phyloP scores from a whole-genome alignment of 129 eudicot genomes.

The Artemisia annua region DNA sequence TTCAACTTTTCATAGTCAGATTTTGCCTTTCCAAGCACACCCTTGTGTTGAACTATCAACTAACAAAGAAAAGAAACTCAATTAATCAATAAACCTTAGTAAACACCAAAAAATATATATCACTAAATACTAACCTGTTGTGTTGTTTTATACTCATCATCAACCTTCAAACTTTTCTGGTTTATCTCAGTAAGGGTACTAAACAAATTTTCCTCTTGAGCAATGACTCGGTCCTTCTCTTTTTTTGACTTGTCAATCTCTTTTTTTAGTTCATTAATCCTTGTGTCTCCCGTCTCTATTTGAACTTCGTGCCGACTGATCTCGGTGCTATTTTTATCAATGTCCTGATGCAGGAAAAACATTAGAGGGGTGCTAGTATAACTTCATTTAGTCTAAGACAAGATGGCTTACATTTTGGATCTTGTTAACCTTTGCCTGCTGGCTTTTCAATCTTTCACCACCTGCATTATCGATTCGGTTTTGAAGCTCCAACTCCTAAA shows the following conservation, averaged over 20 bases:
- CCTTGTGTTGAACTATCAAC: not conserved
- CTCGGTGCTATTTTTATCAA: not conserved
- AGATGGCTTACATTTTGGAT: conserved; percentile 72
- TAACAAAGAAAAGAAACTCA: not conserved
- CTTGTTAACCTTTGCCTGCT: conserved; percentile 66
- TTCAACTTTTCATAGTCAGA: not conserved
- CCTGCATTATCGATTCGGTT: conserved; percentile 91
- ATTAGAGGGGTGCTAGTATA: not conserved
- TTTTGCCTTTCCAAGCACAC: not conserved
- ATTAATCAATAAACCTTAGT: not conserved
- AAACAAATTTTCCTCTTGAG: not conserved
- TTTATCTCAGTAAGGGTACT: not conserved
- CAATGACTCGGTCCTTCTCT: not conserved
- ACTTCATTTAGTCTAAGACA: too few relatives aligned
- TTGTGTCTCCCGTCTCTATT: not conserved
- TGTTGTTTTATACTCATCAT: not conserved
- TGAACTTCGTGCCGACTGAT: not conserved
- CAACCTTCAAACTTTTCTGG: not conserved
- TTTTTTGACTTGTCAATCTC: not conserved
- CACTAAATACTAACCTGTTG: not conserved
- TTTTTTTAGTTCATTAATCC: not conserved
- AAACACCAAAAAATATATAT: too few relatives aligned
- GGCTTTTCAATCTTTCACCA: conserved; percentile 77
- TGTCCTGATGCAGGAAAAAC: not conserved
- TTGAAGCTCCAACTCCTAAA: conserved; percentile 83